Percentiles rank a stretch among this genome's conserved stretches.
These are phyloP conservation scores for Pulveroboletus sp. DNA, from an alignment of 768 basidiomycete species.

Conservation along the genomic window DNA sequence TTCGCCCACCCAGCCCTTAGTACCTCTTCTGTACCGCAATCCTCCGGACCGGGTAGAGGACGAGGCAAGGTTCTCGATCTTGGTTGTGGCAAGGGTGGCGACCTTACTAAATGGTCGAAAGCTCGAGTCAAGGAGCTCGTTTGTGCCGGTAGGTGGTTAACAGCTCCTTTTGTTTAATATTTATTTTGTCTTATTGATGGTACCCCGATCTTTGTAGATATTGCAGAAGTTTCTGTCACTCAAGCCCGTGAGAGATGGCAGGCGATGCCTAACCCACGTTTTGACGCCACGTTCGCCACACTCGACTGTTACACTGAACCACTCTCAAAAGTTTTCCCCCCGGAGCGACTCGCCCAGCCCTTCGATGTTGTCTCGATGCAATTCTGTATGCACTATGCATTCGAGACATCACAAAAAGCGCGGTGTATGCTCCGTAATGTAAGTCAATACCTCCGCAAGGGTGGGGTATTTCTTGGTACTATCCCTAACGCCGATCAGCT, in stretches of 20 bases:
- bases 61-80: conserved; percentile 87
- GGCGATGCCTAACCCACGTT: conserved; percentile 45
- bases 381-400: conserved; percentile 99
- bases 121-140: conserved; percentile 75
- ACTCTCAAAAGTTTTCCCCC: conserved; percentile 64
- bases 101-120: conserved; percentile 92
- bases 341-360: conserved; percentile 52
- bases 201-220: conserved; percentile 48
- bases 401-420: conserved; percentile 83
- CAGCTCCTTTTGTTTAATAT: not conserved
- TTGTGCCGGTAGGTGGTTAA: conserved; percentile 61
- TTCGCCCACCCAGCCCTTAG: conserved; percentile 73
- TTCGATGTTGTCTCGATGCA: conserved; percentile 99
- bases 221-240: conserved; percentile 81
- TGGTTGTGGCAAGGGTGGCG: conserved; percentile 99
- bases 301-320: conserved; percentile 84
- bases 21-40: conserved; percentile 29
- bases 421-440: conserved; percentile 93
- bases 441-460: conserved; percentile 66
- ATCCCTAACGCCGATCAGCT: conserved; percentile 86
- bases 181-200: not conserved
- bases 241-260: conserved; percentile 80
- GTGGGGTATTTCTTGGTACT: conserved; percentile 96
- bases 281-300: conserved; percentile 77
- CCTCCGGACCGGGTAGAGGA: conserved; percentile 24